Evolutionary conservation across 768 basidiomycete species (phyloP).

Genomic region (Amanita phalloides): DNA sequence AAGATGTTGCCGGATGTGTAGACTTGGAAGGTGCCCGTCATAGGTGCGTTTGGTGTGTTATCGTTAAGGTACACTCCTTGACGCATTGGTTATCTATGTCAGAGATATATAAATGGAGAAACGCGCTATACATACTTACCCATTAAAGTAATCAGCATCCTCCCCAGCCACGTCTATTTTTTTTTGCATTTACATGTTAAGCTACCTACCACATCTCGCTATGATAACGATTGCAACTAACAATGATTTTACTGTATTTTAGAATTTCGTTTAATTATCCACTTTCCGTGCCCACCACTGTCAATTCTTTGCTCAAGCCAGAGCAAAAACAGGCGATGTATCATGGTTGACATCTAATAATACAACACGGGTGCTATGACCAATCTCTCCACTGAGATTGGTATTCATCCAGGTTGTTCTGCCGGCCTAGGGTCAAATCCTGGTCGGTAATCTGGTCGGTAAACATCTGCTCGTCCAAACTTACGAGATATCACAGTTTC

Average conservation of each 20-base stretch:
- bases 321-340: no score
- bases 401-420: no score
- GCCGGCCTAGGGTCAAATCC: no score
- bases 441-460: no score
- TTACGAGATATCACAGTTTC: no score
- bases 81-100: background rate
- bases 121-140: background rate
- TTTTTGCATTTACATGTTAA: background rate
- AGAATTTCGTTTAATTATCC: background rate
- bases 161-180: background rate
- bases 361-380: no score
- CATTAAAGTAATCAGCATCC: background rate
- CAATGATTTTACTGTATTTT: background rate
- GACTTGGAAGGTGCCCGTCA: background rate
- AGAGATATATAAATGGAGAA: background rate
- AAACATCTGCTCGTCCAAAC: no score
- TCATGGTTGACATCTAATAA: no score
- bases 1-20: constrained; percentile 31
- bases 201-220: background rate
- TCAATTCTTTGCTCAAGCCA: no score
- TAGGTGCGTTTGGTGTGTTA: background rate
- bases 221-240: background rate
- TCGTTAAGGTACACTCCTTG: background rate
- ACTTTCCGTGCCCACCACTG: no score
- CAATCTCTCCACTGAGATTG: no score